These are phyloP conservation scores for Calonectria multiphialidica DNA, from an alignment of 2,329 filamentous ascomycete species.

Conservation along the genomic window DNA sequence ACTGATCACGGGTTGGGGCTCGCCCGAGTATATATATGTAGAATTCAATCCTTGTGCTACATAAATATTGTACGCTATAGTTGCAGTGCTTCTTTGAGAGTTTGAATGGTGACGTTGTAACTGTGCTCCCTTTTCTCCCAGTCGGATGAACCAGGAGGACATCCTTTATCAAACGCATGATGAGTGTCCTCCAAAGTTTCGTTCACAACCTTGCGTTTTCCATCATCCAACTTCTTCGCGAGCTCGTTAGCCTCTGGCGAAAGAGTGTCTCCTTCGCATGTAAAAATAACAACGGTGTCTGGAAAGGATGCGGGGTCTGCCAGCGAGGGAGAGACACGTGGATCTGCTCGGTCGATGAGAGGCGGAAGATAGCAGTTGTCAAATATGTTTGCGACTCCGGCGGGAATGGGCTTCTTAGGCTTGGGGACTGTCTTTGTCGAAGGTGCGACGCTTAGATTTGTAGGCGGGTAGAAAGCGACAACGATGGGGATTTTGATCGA, in stretches of 20 bases:
- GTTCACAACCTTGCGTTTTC: conserved; percentile 1
- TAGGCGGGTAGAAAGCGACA: conserved; percentile 7
- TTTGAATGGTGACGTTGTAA: not conserved
- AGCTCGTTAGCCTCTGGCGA: conserved; percentile 13
- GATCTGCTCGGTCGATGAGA: not conserved
- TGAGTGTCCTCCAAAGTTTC: conserved; percentile 2
- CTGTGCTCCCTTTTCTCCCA: conserved; percentile 13
- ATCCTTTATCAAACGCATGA: conserved; percentile 17
- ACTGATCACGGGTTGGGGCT: not conserved
- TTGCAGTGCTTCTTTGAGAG: not conserved
- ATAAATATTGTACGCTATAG: not conserved
- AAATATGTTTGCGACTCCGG: not conserved
- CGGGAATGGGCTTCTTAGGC: conserved; percentile 7
- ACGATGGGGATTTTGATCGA: not conserved
- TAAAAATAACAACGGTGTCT: conserved; percentile 10
- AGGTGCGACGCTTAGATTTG: conserved; percentile 4
- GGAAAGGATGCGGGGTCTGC: conserved; percentile 9
- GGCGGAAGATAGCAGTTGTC: conserved; percentile 11
- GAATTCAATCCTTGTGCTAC: not conserved
- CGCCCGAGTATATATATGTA: not conserved
- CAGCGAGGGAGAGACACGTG: conserved; percentile 11
- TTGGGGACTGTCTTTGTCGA: conserved; percentile 9
- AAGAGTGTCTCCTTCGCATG: conserved; percentile 21
- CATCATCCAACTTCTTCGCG: conserved; percentile 9
- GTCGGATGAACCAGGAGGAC: not conserved